These are phyloP conservation scores for Ceratobasidium theobromae DNA, from an alignment of 1,284 basidiomycete species.

Conservation along the genomic window DNA sequence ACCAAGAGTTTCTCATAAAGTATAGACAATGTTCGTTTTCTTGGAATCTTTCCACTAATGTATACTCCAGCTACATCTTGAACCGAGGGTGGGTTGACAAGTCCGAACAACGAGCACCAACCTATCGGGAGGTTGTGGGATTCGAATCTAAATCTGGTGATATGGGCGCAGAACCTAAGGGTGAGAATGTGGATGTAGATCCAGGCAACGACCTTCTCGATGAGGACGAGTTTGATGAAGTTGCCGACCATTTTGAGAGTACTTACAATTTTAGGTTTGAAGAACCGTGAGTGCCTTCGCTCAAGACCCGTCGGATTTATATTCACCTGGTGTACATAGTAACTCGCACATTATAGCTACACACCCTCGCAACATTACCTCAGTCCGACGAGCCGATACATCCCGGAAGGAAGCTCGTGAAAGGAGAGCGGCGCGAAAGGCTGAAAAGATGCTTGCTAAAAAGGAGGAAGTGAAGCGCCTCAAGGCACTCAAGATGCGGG, in stretches of 20 bases:
- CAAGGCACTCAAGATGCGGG: slow-evolving; percentile 82
- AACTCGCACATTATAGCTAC: slow-evolving; percentile 71
- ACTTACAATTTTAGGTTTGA: slow-evolving; percentile 96
- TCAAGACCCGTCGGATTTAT: neutral
- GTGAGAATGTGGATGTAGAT: slow-evolving; percentile 32
- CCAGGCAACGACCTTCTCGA: slow-evolving; percentile 42
- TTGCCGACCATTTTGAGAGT: slow-evolving; percentile 70
- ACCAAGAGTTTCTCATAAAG: slow-evolving; percentile 90
- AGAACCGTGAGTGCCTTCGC: slow-evolving; percentile 67
- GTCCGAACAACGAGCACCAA: slow-evolving; percentile 68
- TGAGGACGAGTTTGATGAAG: slow-evolving; percentile 66
- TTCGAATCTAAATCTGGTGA: slow-evolving; percentile 36
- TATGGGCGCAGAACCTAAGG: slow-evolving; percentile 39
- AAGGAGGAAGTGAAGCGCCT: slow-evolving; percentile 78
- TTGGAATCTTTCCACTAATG: slow-evolving; percentile 3
- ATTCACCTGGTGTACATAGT: slow-evolving; percentile 45
- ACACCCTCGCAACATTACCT: slow-evolving; percentile 73
- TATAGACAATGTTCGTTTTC: slow-evolving; percentile 47
- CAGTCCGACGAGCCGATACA: slow-evolving; percentile 77
- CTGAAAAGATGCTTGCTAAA: slow-evolving; percentile 70
- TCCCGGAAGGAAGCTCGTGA: slow-evolving; percentile 80
- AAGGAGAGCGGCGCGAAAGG: slow-evolving; percentile 73
- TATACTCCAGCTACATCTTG: slow-evolving; percentile 74
- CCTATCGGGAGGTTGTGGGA: slow-evolving; percentile 74
- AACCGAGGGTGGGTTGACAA: slow-evolving; percentile 95